Percentiles rank a stretch among this genome's conserved stretches.
Evolutionary conservation across 345 rosid genomes (phyloP).

Genomic region (Populus ilicifolia): DNA sequence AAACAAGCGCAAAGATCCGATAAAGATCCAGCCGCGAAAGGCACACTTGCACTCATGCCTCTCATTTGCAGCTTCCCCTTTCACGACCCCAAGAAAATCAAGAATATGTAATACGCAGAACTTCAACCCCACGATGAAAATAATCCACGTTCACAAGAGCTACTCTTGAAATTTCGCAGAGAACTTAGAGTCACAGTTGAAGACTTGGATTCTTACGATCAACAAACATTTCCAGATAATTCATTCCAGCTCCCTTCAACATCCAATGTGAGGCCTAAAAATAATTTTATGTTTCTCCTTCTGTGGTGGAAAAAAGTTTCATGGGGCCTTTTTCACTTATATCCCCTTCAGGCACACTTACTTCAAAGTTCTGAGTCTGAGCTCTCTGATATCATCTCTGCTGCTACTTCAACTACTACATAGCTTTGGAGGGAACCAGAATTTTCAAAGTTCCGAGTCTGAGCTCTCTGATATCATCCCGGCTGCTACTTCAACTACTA

Average conservation of each 20-base stretch:
- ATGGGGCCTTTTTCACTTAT: conserved; percentile 10
- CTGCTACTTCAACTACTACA: no score
- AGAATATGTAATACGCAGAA: not conserved
- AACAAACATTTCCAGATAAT: not conserved
- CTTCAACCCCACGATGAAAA: not conserved
- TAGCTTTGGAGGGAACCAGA: conserved; percentile 14
- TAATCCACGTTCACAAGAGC: conserved; percentile 5
- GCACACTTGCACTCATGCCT: conserved; percentile 54
- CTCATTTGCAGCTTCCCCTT: conserved; percentile 24
- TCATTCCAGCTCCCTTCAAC: conserved; percentile 18
- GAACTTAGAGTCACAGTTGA: conserved; percentile 11
- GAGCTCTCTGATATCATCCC: conserved; percentile 17
- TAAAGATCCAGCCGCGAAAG: conserved; percentile 65
- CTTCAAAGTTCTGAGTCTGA: no score
- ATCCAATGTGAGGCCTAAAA: not conserved
- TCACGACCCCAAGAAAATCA: conserved; percentile 12
- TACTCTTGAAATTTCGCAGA: conserved; percentile 5
- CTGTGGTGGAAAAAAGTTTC: not conserved
- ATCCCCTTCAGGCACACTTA: conserved; percentile 27
- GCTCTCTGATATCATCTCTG: no score
- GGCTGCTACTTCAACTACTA: conserved; percentile 29
- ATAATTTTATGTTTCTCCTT: not conserved
- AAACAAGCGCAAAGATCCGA: conserved; percentile 88
- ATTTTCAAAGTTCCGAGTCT: conserved; percentile 19
- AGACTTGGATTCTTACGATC: not conserved